Evolutionary conservation across 306 rosid genomes (phyloP).

Genomic region (Notholithocarpus densiflorus): DNA sequence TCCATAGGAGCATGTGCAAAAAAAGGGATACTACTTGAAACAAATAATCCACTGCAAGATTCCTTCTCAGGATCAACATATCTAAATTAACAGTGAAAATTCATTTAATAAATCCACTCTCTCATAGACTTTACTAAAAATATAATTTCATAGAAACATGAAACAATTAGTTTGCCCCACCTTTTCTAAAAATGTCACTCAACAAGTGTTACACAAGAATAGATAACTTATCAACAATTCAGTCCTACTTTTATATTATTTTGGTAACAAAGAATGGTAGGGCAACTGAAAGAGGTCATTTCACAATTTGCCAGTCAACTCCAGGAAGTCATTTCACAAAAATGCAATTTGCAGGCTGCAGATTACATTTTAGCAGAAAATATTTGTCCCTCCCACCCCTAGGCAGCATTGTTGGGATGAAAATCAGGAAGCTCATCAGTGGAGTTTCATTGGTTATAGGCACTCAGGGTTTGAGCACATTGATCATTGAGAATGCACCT

Average conservation of each 20-base stretch:
- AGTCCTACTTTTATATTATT: neutral
- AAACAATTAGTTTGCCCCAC: neutral
- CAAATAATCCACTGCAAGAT: neutral
- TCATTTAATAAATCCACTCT: neutral
- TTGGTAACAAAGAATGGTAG: neutral
- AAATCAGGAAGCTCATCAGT: neutral
- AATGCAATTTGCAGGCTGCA: neutral
- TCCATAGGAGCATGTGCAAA: constrained; percentile 9
- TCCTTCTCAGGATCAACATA: neutral
- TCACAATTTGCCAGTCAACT: neutral
- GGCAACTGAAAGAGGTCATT: neutral
- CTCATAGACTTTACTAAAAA: neutral
- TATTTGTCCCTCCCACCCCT: neutral
- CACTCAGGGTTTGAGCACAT: neutral
- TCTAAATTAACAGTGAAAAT: neutral
- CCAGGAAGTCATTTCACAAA: neutral
- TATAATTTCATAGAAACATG: neutral
- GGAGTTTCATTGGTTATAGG: neutral
- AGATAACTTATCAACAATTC: neutral
- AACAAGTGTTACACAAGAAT: neutral
- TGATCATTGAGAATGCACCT: neutral
- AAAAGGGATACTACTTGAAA: constrained; percentile 1
- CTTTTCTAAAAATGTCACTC: neutral
- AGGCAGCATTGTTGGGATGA: neutral
- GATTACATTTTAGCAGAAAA: neutral